Percentiles rank a stretch among this genome's conserved stretches.
Evolutionary conservation across 1,139 yeast genomes (phyloP).

Genomic region (Kurtzmaniella quercitrusa): DNA sequence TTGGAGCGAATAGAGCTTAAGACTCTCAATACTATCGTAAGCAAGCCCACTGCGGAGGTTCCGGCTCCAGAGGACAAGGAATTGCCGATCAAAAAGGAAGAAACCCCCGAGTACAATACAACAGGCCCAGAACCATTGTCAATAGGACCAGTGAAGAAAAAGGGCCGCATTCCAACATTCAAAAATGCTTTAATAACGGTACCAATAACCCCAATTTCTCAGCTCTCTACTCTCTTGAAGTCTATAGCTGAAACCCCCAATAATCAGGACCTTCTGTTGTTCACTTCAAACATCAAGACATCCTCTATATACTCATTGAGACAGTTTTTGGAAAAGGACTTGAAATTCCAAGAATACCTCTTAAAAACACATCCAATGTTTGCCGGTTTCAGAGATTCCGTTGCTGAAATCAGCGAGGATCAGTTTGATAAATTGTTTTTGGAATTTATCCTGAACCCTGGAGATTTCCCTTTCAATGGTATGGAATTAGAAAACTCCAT

Average conservation of each 20-base stretch:
- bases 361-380: constrained; percentile 12
- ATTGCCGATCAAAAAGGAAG: not conserved
- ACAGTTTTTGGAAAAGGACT: constrained; percentile 51
- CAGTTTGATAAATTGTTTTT: constrained; percentile 46
- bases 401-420: constrained; percentile 13
- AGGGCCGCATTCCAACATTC: not conserved
- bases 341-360: constrained; percentile 34
- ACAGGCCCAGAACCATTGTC: not conserved
- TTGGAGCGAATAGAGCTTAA: constrained; percentile 35
- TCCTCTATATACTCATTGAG: constrained; percentile 46
- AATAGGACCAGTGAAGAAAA: not conserved
- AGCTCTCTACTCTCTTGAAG: constrained; percentile 22
- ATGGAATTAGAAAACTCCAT: constrained; percentile 29
- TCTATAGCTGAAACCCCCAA: constrained; percentile 16
- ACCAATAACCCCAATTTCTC: constrained; percentile 25
- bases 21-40: constrained; percentile 20
- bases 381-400: constrained; percentile 7
- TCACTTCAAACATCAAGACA: constrained; percentile 23
- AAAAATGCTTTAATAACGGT: not conserved
- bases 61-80: constrained; percentile 1
- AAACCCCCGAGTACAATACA: not conserved
- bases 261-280: constrained; percentile 24
- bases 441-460: constrained; percentile 30
- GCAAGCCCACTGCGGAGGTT: constrained; percentile 7
- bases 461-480: constrained; percentile 11